A percentile compares a stretch with the other conserved stretches of the same genome.
Conservation (phyloP, 768 basidiomycete species). For the Stropharia rugosoannulata region DNA sequence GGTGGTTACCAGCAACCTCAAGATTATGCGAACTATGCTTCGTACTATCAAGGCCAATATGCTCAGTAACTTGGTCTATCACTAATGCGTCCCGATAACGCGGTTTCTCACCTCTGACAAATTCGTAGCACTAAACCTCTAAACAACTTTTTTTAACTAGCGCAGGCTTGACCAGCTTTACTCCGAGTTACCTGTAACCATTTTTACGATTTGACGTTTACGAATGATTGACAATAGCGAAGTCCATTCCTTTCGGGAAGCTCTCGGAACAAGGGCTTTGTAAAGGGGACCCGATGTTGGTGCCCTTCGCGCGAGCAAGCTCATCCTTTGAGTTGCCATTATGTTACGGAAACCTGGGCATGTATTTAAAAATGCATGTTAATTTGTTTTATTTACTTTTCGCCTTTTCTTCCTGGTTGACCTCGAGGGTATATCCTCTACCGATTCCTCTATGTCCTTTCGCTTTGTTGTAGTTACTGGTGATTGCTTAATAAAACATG, state of each 20-base stretch:
- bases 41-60: slow-evolving; percentile 89
- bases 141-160: slow-evolving; percentile 29
- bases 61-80: slow-evolving; percentile 65
- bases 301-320: background rate
- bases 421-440: slow-evolving; percentile 21
- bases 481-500: slow-evolving; percentile 67
- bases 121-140: slow-evolving; percentile 38
- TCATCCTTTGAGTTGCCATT: background rate
- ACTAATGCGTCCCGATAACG: slow-evolving; percentile 19
- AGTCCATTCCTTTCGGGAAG: slow-evolving; percentile 11
- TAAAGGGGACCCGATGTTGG: background rate
- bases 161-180: slow-evolving; percentile 19
- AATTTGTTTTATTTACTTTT: slow-evolving; percentile 7
- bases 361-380: slow-evolving; percentile 1
- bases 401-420: slow-evolving; percentile 22
- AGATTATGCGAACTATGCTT: slow-evolving; percentile 82
- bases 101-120: slow-evolving; percentile 38
- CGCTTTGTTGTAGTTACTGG: slow-evolving; percentile 14
- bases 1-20: slow-evolving; percentile 52
- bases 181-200: slow-evolving; percentile 18
- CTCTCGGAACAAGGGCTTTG: background rate
- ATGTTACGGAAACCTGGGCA: slow-evolving; percentile 1
- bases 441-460: slow-evolving; percentile 17
- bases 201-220: slow-evolving; percentile 14
- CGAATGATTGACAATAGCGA: slow-evolving; percentile 18